Evolutionary conservation across 257 asterid genomes (phyloP).

Genomic region (Capsicum chinense): DNA sequence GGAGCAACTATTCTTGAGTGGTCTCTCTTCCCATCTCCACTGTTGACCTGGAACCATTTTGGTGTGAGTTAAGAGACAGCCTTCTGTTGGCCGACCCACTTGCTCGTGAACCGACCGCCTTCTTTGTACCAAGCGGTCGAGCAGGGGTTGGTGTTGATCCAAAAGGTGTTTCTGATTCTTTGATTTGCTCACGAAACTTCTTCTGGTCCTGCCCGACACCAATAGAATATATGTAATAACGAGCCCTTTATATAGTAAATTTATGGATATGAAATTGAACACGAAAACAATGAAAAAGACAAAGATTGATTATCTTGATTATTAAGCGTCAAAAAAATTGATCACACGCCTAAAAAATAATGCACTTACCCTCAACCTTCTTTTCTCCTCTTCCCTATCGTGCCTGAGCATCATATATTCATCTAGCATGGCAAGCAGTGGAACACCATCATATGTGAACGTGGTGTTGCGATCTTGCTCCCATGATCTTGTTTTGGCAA

Average conservation of each 20-base stretch:
- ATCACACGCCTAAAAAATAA: background rate
- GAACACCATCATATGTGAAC: slow-evolving; percentile 78
- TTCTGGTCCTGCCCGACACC: slow-evolving; percentile 66
- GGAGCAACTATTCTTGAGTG: slow-evolving; percentile 58
- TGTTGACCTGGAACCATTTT: slow-evolving; percentile 77
- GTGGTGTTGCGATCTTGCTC: slow-evolving; percentile 63
- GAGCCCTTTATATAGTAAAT: background rate
- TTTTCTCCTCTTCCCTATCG: slow-evolving; percentile 68
- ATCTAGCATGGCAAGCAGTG: slow-evolving; percentile 69
- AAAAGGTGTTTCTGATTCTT: slow-evolving; percentile 60
- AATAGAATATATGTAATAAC: background rate
- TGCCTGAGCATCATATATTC: slow-evolving; percentile 59
- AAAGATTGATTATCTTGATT: background rate
- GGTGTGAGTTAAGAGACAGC: slow-evolving; percentile 76
- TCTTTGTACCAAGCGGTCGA: slow-evolving; percentile 66
- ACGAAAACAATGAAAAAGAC: too few species aligned
- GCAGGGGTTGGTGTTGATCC: slow-evolving; percentile 91
- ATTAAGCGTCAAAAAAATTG: background rate
- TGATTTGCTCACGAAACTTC: slow-evolving; percentile 70
- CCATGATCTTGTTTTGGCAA: slow-evolving; percentile 66
- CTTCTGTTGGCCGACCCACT: slow-evolving; percentile 69
- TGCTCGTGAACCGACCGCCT: slow-evolving; percentile 70
- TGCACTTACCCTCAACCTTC: slow-evolving; percentile 57
- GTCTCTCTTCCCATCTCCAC: slow-evolving; percentile 77
- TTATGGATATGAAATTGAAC: background rate